These are phyloP conservation scores for Neocucurbitaria cava DNA, from an alignment of 2,329 filamentous ascomycete species.

Conservation along the genomic window DNA sequence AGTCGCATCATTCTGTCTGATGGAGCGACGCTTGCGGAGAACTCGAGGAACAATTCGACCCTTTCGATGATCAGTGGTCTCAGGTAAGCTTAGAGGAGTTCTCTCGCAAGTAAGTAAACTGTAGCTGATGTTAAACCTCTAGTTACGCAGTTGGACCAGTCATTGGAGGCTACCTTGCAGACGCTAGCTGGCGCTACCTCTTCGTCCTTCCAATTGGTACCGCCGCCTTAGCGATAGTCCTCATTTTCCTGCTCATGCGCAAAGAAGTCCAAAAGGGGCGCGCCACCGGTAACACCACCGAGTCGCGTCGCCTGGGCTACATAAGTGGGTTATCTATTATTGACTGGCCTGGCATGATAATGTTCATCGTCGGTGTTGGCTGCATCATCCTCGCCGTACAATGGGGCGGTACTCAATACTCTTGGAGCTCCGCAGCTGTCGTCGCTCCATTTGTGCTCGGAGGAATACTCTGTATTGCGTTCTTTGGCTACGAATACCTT, in stretches of 20 bases:
- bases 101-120: neutral
- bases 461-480: slow-evolving; percentile 53
- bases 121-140: neutral
- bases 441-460: slow-evolving; percentile 64
- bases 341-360: slow-evolving; percentile 43
- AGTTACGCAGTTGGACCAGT: slow-evolving; percentile 68
- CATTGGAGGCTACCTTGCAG: slow-evolving; percentile 64
- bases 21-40: slow-evolving; percentile 72
- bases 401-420: slow-evolving; percentile 66
- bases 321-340: slow-evolving; percentile 54
- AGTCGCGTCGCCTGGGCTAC: slow-evolving; percentile 44
- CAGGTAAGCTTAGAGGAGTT: slow-evolving; percentile 32
- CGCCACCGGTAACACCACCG: slow-evolving; percentile 45
- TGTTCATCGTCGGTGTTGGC: slow-evolving; percentile 45
- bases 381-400: slow-evolving; percentile 47
- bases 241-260: slow-evolving; percentile 64
- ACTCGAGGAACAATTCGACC: slow-evolving; percentile 70
- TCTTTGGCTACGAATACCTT: slow-evolving; percentile 61
- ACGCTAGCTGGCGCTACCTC: slow-evolving; percentile 69
- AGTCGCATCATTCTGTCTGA: slow-evolving; percentile 70
- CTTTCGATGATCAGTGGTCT: slow-evolving; percentile 69
- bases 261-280: slow-evolving; percentile 64
- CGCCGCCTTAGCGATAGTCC: slow-evolving; percentile 56
- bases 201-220: slow-evolving; percentile 61
- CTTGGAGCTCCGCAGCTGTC: slow-evolving; percentile 63